Evolutionary conservation across 495 filamentous ascomycete species (phyloP), one percentile per base, ranked within the genome.

Genomic region (Penicillium macrosclerotiorum): DNA sequence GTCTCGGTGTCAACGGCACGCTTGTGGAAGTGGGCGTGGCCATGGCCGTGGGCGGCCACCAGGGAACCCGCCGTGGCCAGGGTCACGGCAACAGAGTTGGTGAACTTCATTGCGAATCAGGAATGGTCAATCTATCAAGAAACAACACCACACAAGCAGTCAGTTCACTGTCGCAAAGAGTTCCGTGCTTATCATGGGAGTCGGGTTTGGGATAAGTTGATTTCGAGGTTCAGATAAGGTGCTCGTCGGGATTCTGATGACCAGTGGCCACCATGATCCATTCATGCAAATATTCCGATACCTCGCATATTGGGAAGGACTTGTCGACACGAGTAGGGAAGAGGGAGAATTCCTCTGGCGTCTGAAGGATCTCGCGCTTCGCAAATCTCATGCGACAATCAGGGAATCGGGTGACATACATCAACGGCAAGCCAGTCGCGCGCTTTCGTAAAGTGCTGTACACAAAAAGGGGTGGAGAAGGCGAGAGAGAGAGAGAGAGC

Each of bases 41-140:
- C 64, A 47, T 67, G 66, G 52, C 67, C 69, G 49, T 70, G 75
- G 40, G 70, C 76, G 37, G 63, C 59, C 39, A 59, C 72, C 42
- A 77, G 52, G 37, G 72, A 59, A 42, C 72, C 72, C 44, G 72
- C 72, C 47, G 73, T 70, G 27, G 67, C 74, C 38, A 77, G 55
- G 45, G 67, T 67, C 19, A 70, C 45, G 41, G 65, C 66, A 62
- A 73, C 52, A 19, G 67, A 62, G 64, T 68, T 68, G 26, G 52
- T 29, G 55, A 71, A 68, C 66, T 73, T 72, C 72, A 75, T 75
- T 43, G 55, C 58, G 55, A 9, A 24, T 48, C 27, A 8, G 30
- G 47, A 51, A 30, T 49, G 37, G 37, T 7, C 29, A 43, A 37
- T 40, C 45, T 51, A 34, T 47, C 13, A 2, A 3, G 12, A 43